Conservation (phyloP, 495 filamentous ascomycete genomes). For the Rusavskia elegans region DNA sequence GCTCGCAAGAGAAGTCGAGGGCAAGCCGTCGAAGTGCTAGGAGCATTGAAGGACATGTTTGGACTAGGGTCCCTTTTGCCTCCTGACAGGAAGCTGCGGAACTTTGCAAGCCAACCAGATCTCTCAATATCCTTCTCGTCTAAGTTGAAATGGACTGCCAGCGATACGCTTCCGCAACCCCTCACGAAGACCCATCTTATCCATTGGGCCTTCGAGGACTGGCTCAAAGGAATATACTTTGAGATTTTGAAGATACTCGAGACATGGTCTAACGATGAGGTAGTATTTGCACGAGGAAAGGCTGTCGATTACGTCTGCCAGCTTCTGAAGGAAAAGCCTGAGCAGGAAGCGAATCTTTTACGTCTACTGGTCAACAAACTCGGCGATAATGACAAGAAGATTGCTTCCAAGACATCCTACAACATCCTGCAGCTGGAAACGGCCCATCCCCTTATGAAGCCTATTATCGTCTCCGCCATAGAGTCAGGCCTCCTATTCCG, state of each 20-base stretch:
- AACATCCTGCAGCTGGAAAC: slow-evolving; percentile 78
- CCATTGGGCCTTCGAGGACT: slow-evolving; percentile 85
- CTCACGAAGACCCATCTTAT: slow-evolving; percentile 63
- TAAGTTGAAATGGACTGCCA: slow-evolving; percentile 42
- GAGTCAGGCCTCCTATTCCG: slow-evolving; percentile 78
- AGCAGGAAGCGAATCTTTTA: slow-evolving; percentile 90
- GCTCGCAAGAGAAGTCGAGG: slow-evolving; percentile 80
- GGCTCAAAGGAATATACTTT: slow-evolving; percentile 83
- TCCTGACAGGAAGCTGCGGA: slow-evolving; percentile 57
- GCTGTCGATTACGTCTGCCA: slow-evolving; percentile 81
- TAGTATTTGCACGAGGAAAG: slow-evolving; percentile 74
- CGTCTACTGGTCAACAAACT: slow-evolving; percentile 89
- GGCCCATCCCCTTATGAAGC: slow-evolving; percentile 85
- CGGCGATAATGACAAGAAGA: slow-evolving; percentile 84
- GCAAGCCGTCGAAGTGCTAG: slow-evolving; percentile 83
- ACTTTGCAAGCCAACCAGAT: slow-evolving; percentile 66
- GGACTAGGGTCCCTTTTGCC: slow-evolving; percentile 77
- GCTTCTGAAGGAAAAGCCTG: slow-evolving; percentile 83
- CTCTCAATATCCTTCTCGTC: slow-evolving; percentile 51
- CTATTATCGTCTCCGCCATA: slow-evolving; percentile 63
- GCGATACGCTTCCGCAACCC: slow-evolving; percentile 49
- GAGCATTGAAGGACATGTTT: slow-evolving; percentile 84
- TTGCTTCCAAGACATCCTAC: slow-evolving; percentile 82
- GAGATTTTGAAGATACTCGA: slow-evolving; percentile 82
- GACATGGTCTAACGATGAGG: slow-evolving; percentile 80